phyloP scores from a whole-genome alignment of 2,329 filamentous ascomycete species.

The Fusarium hainanense region DNA sequence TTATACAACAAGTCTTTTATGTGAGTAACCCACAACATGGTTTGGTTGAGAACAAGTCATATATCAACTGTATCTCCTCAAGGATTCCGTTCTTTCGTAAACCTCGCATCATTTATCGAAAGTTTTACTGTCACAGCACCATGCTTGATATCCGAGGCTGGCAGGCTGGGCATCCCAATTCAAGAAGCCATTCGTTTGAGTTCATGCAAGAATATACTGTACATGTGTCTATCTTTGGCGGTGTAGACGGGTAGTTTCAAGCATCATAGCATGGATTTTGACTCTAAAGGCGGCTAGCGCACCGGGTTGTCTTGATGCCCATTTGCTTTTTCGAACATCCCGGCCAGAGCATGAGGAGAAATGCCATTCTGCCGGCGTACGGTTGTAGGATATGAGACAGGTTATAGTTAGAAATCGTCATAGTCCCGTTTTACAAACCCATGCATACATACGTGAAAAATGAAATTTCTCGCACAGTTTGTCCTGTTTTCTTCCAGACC shows the following conservation, averaged over 20 bases:
- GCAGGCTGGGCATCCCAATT: neutral
- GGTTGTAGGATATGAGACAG: constrained; percentile 20
- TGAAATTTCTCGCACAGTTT: constrained; percentile 24
- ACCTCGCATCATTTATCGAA: neutral
- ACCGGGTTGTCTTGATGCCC: constrained; percentile 12
- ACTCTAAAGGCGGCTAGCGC: constrained; percentile 8
- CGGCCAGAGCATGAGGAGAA: constrained; percentile 1
- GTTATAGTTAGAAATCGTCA: constrained; percentile 6
- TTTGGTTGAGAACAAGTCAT: neutral
- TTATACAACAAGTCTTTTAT: neutral
- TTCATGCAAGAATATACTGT: constrained; percentile 9
- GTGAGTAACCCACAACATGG: neutral
- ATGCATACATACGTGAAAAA: neutral
- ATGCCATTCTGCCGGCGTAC: neutral
- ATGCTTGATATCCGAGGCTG: neutral
- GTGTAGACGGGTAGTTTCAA: constrained; percentile 34
- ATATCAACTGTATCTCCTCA: neutral
- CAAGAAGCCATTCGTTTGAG: constrained; percentile 12
- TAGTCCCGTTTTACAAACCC: constrained; percentile 2
- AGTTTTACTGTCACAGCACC: neutral
- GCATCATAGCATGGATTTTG: constrained; percentile 12
- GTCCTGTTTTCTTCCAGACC: constrained; percentile 6
- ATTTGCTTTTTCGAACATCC: constrained; percentile 34
- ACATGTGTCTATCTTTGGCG: constrained; percentile 32
- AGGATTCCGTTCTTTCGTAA: neutral